Base-by-base conservation (phyloP, 345 rosid species). In the Lagerstroemia speciosa region DNA sequence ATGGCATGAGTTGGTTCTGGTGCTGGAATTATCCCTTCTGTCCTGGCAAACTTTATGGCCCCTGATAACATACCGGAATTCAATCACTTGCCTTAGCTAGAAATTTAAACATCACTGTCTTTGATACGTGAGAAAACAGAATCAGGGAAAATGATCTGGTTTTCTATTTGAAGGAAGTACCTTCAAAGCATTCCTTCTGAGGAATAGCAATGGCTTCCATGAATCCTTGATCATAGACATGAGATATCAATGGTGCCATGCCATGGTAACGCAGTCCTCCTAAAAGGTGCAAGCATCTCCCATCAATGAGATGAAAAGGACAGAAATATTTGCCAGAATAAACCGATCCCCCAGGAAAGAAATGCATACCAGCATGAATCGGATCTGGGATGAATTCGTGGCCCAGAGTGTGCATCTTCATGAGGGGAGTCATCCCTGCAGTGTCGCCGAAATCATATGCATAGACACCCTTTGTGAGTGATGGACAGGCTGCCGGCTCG, bases 331-430 rank as follows among this genome's bases (percentile, higher is more conserved):
- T 30, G 24, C 1, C 29, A 6, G 14, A 53, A n/a, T 24, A 24
- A 24, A 53, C 24, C n/a, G 29, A 53, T 53, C 6, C 3, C 29
- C 7, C 30, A 14, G 30, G 60, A 53, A 53, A n/a, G 15, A 62
- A 31, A 15, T 62, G 65, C 48, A 71, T 82, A 93, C 97, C 98
- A 0, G 97, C 87, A 64, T 93, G 98, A 73, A 93, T 93, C n/a
- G 97, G 97, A 71, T 93, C 97, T 6, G 97, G 98, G 74, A 93
- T 86, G 80, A 93, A 93, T 78, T 89, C 96, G 40, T 93, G 98
- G 31, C 98, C 98, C 27, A 93, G 85, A 46, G 98, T 93, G 72
- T 93, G 98, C 98, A 93, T 91, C 94, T 93, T 93, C 98, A 91
- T 87, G 83, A 93, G 74, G 40, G 98, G 98, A 62, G 97, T 93